Evolutionary conservation across 2,329 filamentous ascomycete species (phyloP).

Genomic region (Sarocladium brachiariae): DNA sequence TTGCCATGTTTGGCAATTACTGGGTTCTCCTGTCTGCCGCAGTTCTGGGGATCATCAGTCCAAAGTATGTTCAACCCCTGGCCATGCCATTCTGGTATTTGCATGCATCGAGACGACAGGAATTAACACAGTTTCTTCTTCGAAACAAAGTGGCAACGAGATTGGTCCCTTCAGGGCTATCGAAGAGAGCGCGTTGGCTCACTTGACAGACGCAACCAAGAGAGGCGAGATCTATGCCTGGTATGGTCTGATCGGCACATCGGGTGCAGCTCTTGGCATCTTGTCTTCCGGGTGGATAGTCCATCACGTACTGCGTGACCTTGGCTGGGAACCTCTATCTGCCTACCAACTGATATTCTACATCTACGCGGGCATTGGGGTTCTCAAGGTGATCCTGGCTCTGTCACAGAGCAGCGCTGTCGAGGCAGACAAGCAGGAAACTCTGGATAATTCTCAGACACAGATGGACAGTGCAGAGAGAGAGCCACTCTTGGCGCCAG

Average conservation of each 20-base stretch:
- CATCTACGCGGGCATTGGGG: constrained; percentile 48
- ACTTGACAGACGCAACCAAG: constrained; percentile 38
- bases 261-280: constrained; percentile 55
- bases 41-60: constrained; percentile 56
- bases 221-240: constrained; percentile 54
- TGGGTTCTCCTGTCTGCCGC: constrained; percentile 52
- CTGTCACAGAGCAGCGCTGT: constrained; percentile 40
- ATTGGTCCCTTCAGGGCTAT: constrained; percentile 57
- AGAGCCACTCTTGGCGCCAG: constrained; percentile 19
- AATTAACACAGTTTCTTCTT: too few species aligned
- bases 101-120: too few species aligned
- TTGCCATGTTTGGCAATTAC: constrained; percentile 45
- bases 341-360: constrained; percentile 52
- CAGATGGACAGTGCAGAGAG: constrained; percentile 13
- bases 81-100: too few species aligned
- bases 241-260: constrained; percentile 52
- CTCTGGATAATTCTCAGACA: neutral
- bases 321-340: constrained; percentile 35
- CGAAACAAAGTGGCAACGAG: constrained; percentile 58
- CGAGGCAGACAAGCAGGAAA: constrained; percentile 27
- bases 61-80: constrained; percentile 29
- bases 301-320: constrained; percentile 35
- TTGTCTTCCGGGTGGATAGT: constrained; percentile 54
- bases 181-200: constrained; percentile 54
- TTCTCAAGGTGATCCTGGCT: constrained; percentile 48